phyloP scores from a whole-genome alignment of 1,284 basidiomycete genomes.

The Cystobasidium sp. region DNA sequence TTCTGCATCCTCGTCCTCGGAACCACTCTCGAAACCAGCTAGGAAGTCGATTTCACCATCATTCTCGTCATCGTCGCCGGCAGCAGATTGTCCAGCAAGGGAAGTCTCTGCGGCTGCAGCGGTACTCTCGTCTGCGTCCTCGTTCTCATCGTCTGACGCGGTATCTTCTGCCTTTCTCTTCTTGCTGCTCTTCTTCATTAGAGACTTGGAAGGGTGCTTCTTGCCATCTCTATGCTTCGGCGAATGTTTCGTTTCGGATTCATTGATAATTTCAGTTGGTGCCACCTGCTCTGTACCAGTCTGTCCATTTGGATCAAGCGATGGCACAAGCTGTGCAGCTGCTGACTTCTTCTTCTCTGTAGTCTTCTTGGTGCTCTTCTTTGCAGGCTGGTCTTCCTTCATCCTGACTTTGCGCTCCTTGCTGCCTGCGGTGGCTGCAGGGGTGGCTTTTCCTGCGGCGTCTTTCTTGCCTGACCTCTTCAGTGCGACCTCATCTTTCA shows the following conservation, averaged over 20 bases:
- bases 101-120: constrained; percentile 31
- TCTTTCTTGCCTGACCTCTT: constrained; percentile 32
- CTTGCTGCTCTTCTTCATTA: constrained; percentile 40
- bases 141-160: constrained; percentile 24
- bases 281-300: constrained; percentile 22
- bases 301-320: constrained; percentile 21
- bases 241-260: constrained; percentile 29
- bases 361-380: constrained; percentile 18
- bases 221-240: constrained; percentile 41
- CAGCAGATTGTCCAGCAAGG: constrained; percentile 17
- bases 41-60: constrained; percentile 38
- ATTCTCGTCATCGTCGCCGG: constrained; percentile 18
- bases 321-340: neutral
- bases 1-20: constrained; percentile 38
- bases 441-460: constrained; percentile 20
- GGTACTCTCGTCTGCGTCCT: constrained; percentile 16
- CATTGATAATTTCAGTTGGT: constrained; percentile 30
- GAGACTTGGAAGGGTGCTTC: constrained; percentile 33
- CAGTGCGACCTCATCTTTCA: constrained; percentile 38
- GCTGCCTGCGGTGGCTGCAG: constrained; percentile 25
- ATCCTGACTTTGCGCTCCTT: constrained; percentile 40
- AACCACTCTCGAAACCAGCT: constrained; percentile 42
- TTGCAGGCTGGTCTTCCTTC: constrained; percentile 10
- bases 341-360: constrained; percentile 23
- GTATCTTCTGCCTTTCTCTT: constrained; percentile 25